Evolutionary conservation across 2,329 filamentous ascomycete species (phyloP).

Genomic region (Phaeosphaeriaceae sp.): DNA sequence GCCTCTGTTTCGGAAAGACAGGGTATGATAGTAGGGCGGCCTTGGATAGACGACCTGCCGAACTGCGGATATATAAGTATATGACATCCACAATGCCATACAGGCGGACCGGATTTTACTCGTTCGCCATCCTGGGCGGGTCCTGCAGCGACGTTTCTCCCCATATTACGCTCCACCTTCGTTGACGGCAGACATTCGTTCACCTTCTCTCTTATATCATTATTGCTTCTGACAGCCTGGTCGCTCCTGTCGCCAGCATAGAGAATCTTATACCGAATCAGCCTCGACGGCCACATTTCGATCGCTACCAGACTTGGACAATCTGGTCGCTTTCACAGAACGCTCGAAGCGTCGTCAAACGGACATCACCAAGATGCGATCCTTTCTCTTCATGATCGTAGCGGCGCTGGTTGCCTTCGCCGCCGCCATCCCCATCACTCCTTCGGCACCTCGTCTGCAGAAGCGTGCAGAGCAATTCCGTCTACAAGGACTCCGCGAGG

Average conservation of each 20-base stretch:
- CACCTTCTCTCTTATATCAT: slow-evolving; percentile 13
- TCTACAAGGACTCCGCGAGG: slow-evolving; percentile 43
- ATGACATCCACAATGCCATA: slow-evolving; percentile 19
- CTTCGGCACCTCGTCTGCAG: slow-evolving; percentile 41
- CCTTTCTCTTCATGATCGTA: slow-evolving; percentile 30
- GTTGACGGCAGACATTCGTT: slow-evolving; percentile 24
- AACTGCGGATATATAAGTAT: slow-evolving; percentile 26
- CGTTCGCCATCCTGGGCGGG: slow-evolving; percentile 14
- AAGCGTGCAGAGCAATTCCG: slow-evolving; percentile 43
- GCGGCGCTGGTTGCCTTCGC: slow-evolving; percentile 33
- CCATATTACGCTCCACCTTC: slow-evolving; percentile 10
- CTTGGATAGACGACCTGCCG: slow-evolving; percentile 8
- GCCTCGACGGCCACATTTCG: not conserved
- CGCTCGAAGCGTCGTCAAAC: not conserved
- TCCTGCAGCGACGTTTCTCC: slow-evolving; percentile 17
- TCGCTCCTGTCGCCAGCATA: slow-evolving; percentile 8
- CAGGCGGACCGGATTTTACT: slow-evolving; percentile 27
- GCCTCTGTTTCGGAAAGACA: slow-evolving; percentile 34
- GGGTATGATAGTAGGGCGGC: slow-evolving; percentile 11
- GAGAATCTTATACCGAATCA: not conserved
- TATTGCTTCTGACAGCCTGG: slow-evolving; percentile 13
- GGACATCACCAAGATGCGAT: slow-evolving; percentile 30
- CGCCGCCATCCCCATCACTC: slow-evolving; percentile 44
- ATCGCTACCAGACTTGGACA: not conserved
- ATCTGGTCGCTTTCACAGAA: not conserved